A percentile compares a stretch with the other conserved stretches of the same genome.
Conservation (phyloP, 2,329 filamentous ascomycete species). For the Diaporthe ilicicola region DNA sequence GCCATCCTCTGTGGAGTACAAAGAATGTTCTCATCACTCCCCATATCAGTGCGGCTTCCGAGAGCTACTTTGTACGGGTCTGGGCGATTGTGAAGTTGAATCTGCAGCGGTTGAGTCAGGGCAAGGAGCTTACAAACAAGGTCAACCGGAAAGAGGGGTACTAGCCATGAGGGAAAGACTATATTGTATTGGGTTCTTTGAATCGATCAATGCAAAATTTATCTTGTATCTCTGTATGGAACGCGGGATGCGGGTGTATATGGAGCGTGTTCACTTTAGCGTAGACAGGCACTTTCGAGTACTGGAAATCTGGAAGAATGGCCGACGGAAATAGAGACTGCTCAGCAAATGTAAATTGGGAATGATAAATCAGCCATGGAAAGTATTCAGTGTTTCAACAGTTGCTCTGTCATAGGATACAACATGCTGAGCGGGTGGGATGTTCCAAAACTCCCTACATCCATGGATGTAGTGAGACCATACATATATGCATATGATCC, state of each 20-base stretch:
- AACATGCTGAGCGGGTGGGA: too few relatives aligned
- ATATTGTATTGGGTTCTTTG: too few relatives aligned
- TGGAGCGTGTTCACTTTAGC: too few relatives aligned
- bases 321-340: background rate
- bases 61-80: slow-evolving; percentile 49
- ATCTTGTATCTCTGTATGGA: background rate
- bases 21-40: slow-evolving; percentile 73
- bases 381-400: too few relatives aligned
- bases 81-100: slow-evolving; percentile 54
- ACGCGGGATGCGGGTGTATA: background rate
- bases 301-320: background rate
- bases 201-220: too few relatives aligned
- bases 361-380: too few relatives aligned
- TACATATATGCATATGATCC: too few relatives aligned
- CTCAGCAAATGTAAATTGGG: too few relatives aligned
- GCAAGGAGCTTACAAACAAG: slow-evolving; percentile 49
- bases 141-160: slow-evolving; percentile 48
- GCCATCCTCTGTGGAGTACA: slow-evolving; percentile 74
- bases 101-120: slow-evolving; percentile 47
- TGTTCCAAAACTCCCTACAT: too few relatives aligned
- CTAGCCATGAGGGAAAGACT: slow-evolving; percentile 28
- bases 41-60: slow-evolving; percentile 55
- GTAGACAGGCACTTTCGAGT: background rate
- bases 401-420: too few relatives aligned
- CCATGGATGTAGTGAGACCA: too few relatives aligned